Base-by-base conservation (phyloP, 805 yeast species). In the Hanseniaspora mollemarum region DNA sequence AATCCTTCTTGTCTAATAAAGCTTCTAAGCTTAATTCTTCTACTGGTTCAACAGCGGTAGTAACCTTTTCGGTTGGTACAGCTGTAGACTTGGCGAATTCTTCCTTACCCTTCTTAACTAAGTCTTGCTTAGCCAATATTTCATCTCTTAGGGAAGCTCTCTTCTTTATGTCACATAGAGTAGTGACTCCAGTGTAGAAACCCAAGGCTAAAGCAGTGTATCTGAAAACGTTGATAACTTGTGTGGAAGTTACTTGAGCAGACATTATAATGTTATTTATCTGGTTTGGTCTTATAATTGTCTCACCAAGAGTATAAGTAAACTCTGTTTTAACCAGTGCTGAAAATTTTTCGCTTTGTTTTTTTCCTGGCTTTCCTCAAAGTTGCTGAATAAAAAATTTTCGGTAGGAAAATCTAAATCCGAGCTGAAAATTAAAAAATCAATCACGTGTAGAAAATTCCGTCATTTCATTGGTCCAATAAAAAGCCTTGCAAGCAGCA, bases 121-220 rank as follows among this genome's bases (percentile, higher is more conserved):
- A 77, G 61, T 81, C 79, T 67, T 78, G 76, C 67, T 85, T 78
- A 57, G 76, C 71, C 56, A 76, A 73, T 68, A 72, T 84, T 53
- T 76, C 78, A 16, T 45, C 49, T 39, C 70, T 71, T 50, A 71
- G 70, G 60, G 78, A 84, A 50, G 73, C 76, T 62, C 75, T 71
- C 64, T 75, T 73, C 43, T 67, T 70, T 54, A 82, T 87, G 51
- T 74, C 73, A 22, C 76, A 61, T 69, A 94, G 84, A 74, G 87
- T 95, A 67, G 75, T 75, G 57, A 87, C 84, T 60, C 98, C 98
- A 71, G 85, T 86, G 55, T 78, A 74, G 53, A 88, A 72, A 68
- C 98, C 98, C 59, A 86, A 78, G 50, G 84, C 90, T 59, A 90
- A 76, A 51, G 94, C 82, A 59, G 94, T 73, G 81, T 92, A 90